A percentile compares a stretch with the other conserved stretches of the same genome.
Evolutionary conservation across 2,329 filamentous ascomycete genomes (phyloP).

Genomic region (Fulvia fulva): DNA sequence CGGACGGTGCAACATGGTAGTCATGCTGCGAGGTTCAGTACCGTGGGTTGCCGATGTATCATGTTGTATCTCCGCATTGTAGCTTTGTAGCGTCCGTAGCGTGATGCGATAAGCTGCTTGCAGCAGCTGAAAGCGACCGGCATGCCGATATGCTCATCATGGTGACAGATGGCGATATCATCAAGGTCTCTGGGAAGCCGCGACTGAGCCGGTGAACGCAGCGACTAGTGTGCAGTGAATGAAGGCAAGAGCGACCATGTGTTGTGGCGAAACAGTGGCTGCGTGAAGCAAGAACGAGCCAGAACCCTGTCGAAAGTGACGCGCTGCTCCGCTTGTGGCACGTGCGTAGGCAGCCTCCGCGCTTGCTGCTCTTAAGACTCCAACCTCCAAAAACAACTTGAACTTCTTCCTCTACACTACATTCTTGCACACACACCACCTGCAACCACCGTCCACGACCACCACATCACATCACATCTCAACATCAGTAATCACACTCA

Average conservation of each 20-base stretch:
- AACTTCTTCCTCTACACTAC: conserved; percentile 4
- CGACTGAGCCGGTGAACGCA: not conserved
- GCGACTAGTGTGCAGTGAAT: not conserved
- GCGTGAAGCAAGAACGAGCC: not conserved
- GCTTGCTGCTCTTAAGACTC: conserved; percentile 5
- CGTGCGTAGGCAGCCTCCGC: conserved; percentile 1
- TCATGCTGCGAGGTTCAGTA: not conserved
- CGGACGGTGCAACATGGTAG: not conserved
- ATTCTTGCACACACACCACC: conserved; percentile 7
- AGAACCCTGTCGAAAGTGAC: not conserved
- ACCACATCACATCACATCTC: conserved; percentile 2
- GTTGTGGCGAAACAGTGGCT: not conserved
- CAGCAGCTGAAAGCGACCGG: not conserved
- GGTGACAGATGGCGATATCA: not conserved
- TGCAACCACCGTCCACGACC: conserved; percentile 5
- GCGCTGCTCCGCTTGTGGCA: not conserved
- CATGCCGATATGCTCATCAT: not conserved
- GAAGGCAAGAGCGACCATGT: not conserved
- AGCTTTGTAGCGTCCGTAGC: not conserved
- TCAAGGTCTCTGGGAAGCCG: not conserved
- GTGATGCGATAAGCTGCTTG: not conserved
- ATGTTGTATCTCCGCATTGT: not conserved
- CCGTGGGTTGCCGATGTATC: not conserved
- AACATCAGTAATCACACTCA: conserved; percentile 11
- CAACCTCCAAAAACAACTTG: conserved; percentile 1